Evolutionary conservation across 2,329 filamentous ascomycete species (phyloP), one percentile per base, ranked within the genome.

Genomic region (Pseudovirgaria hyperparasitica): DNA sequence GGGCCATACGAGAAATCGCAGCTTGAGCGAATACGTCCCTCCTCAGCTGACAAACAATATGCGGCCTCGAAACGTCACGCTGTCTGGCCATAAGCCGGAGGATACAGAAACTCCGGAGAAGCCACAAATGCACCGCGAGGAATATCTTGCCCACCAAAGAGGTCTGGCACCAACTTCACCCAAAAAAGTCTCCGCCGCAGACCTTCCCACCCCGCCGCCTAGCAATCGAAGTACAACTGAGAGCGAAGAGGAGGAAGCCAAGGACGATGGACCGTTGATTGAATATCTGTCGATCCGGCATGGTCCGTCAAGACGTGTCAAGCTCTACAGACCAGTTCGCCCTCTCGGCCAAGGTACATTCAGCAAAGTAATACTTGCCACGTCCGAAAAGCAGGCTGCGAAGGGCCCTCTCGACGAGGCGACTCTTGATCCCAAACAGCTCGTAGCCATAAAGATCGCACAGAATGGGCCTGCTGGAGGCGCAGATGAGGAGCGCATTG

Each of bases 371-470:
- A 78, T 92, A 57, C 64, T 98, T 22, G 90, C 86, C 4, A 92
- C 86, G 8, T 84, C 80, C 43, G 74, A 92, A 46, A 67, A 72
- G 21, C 55, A 57, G 16, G 40, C 42, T 31, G 45, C 41, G 43
- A 54, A 38, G 37, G 48, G 40, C 47, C 56, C 47, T 36, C 55
- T 52, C 47, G 46, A 62, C 43, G 63, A 66, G 48, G 48, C 56
- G 21, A 36, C 48, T 33, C 63, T 72, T 25, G 63, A 81, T 36
- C 73, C 76, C n/a, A 80, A 77, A 45, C 82, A 81, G 27, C 62
- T 98, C 9, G 90, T 96, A 3, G 90, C 90, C 2, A 75, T 98
- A 47, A 98, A 98, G 55, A 75, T 98, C 23, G 87, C 92, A 48
- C 84, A 94, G 52, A 85, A 93, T 55, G 90, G 87, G 4, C 87